Base-by-base conservation (phyloP, 441 rosid species). In the Brassica hybrid region DNA sequence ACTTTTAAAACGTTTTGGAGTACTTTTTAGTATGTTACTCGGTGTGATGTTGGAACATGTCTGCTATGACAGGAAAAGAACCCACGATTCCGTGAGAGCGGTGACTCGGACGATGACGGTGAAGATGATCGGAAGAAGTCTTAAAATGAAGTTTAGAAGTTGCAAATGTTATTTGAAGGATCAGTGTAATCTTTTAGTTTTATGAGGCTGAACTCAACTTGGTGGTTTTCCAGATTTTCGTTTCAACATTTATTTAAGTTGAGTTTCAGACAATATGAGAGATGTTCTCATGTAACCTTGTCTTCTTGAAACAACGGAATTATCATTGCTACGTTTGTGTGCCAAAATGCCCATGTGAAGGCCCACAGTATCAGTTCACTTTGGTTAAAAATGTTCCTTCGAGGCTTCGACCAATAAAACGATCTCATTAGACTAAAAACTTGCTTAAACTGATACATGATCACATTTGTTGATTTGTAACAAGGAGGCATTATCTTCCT, bases 11-110 rank as follows among this genome's bases (percentile, higher is more conserved):
- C 12, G 0, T 27, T 50, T n/a, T 71, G 10, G 58, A 30, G 43
- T 52, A n/a, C 11, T 2, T 16, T 52, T 52, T 52, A 7, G 16
- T 52, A 38, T 27, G 21, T 17, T 16, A 16, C 23, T 54, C 23
- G 59, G 21, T 54, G 70, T 52, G 60, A 23, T 65, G 21, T 9
- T 71, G 21, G 16, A 36, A 59, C 58, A 11, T 69, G 65, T 50
- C 64, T 71, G 61, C 30, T 76, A 18, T 38, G 57, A 83, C 87
- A 96, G 98, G 99, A 93, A 84, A 92, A 96, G 89, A 93, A 96
- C 83, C 99, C 99, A n/a, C 92, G 99, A 17, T 96, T 96, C 77
- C 97, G 99, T 2, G 99, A 93, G 85, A 93, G 98, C 11, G 93
- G 95, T 0, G 92, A 93, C 81, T 95, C 99, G 7, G 98, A 54